These are phyloP conservation scores for Hortaea sp. DNA, from an alignment of 2,329 filamentous ascomycete genomes.

Conservation along the genomic window DNA sequence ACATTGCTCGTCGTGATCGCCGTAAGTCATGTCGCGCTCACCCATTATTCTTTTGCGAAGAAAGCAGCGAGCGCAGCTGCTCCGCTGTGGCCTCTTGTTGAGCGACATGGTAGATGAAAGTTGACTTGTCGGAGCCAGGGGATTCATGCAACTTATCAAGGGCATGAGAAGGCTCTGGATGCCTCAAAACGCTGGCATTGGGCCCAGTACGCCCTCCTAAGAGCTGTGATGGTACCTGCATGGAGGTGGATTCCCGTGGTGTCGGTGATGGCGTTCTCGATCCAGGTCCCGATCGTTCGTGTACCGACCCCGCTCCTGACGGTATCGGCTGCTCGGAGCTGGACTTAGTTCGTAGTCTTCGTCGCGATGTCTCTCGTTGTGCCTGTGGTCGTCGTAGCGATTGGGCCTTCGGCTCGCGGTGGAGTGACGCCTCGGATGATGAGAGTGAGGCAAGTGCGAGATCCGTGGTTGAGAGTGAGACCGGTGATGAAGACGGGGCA, in stretches of 20 bases:
- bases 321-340: not conserved
- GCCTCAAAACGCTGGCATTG: slow-evolving; percentile 20
- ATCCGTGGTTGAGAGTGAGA: slow-evolving; percentile 18
- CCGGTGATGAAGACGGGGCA: slow-evolving; percentile 13
- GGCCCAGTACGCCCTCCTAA: slow-evolving; percentile 21
- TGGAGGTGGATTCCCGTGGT: slow-evolving; percentile 20
- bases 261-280: slow-evolving; percentile 18
- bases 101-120: slow-evolving; percentile 4
- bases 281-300: slow-evolving; percentile 18
- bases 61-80: slow-evolving; percentile 2
- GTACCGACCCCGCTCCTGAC: not conserved
- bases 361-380: slow-evolving; percentile 12
- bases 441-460: slow-evolving; percentile 11
- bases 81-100: slow-evolving; percentile 1
- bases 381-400: slow-evolving; percentile 9
- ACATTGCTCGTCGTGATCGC: too few relatives aligned
- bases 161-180: not conserved
- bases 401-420: slow-evolving; percentile 8
- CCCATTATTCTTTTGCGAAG: not conserved
- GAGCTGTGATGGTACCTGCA: slow-evolving; percentile 24
- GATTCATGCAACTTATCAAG: not conserved
- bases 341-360: slow-evolving; percentile 14
- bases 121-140: not conserved
- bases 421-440: slow-evolving; percentile 13
- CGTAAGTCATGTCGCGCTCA: too few relatives aligned